Evolutionary conservation across 2,329 filamentous ascomycete genomes (phyloP).

Genomic region (Colletotrichum karsti): DNA sequence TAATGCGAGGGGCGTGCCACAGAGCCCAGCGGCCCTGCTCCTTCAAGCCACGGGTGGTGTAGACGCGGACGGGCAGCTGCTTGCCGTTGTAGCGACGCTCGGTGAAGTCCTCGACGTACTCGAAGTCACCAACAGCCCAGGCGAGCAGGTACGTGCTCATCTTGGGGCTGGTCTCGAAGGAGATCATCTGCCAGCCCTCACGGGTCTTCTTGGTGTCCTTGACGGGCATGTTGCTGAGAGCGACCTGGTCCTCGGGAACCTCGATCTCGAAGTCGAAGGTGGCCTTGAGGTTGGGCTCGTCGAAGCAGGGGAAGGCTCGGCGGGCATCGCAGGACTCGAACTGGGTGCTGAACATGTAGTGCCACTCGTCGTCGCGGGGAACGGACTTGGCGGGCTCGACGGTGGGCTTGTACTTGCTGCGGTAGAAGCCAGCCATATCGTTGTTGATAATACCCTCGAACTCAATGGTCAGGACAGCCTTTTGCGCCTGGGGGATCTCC

Average conservation of each 20-base stretch:
- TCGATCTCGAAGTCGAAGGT: conserved; percentile 95
- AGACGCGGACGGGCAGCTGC: conserved; percentile 91
- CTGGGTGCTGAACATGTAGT: conserved; percentile 91
- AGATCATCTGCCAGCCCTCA: conserved; percentile 76
- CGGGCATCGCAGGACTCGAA: conserved; percentile 97
- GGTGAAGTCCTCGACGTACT: conserved; percentile 93
- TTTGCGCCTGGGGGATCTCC: conserved; percentile 72
- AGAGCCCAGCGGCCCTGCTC: conserved; percentile 91
- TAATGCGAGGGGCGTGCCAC: conserved; percentile 89
- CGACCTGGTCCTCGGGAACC: conserved; percentile 86
- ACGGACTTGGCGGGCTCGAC: conserved; percentile 78
- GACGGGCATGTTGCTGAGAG: conserved; percentile 95
- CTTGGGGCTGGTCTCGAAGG: conserved; percentile 83
- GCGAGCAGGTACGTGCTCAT: conserved; percentile 94
- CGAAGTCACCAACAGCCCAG: conserved; percentile 96
- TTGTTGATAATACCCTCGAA: conserved; percentile 89
- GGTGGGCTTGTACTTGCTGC: conserved; percentile 89
- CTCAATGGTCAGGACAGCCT: conserved; percentile 73
- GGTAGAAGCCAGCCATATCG: conserved; percentile 92
- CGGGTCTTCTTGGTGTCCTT: conserved; percentile 69
- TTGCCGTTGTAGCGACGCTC: conserved; percentile 91
- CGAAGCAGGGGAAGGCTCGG: conserved; percentile 95
- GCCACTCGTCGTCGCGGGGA: conserved; percentile 73
- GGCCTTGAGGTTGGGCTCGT: conserved; percentile 96
- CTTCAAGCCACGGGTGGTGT: conserved; percentile 93